Evolutionary conservation across 2,329 filamentous ascomycete genomes (phyloP), one percentile per base, ranked within the genome.

Genomic region (Neonectria neomacrospora): DNA sequence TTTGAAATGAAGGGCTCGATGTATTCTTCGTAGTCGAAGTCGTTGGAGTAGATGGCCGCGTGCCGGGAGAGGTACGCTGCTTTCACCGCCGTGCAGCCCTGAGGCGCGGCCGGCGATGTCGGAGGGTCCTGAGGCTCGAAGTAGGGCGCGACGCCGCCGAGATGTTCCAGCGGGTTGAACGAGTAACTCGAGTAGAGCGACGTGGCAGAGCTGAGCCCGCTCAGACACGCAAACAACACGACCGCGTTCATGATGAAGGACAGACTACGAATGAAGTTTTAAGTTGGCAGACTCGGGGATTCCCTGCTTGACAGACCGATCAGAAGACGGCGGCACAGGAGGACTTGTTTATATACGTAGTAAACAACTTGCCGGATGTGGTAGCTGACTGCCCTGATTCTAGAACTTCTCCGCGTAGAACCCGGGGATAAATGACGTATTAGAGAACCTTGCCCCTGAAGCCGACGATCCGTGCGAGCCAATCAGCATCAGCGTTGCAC

Each of bases 21-120:
- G 67, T 87, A 88, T 41, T 80, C 78, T 65, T 87, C 84, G 52
- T 83, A 87, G 69, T 88, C 86, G 61, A 82, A 85, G 69, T 88
- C 85, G 65, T 88, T 88, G 66, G 84, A 83, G 68, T 87, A 87
- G 59, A 88, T 88, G 37, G 86, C 85, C 0, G 85, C 85, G 67
- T 88, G 86, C n/a, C 86, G 85, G 16, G 83, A 80, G 0, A 88
- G 78, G 72, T 88, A 88, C 2, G 85, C 83, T 0, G 85, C 85
- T 28, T 82, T 80, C 0, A 79, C 81, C 1, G 83, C 77, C 0
- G 79, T 81, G 73, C 86, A 88, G 10, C 84, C 81, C 59, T 82
- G 80, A 0, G 85, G 85, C 5, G 81, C 73, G 16, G 72, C 69
- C 2, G 69, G 69, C 2, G 69, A 71, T 5, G 70, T 47, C 0